Percentiles rank a stretch among this genome's conserved stretches.
phyloP scores from a whole-genome alignment of 306 rosid species.

The Adenanthera pavonina region DNA sequence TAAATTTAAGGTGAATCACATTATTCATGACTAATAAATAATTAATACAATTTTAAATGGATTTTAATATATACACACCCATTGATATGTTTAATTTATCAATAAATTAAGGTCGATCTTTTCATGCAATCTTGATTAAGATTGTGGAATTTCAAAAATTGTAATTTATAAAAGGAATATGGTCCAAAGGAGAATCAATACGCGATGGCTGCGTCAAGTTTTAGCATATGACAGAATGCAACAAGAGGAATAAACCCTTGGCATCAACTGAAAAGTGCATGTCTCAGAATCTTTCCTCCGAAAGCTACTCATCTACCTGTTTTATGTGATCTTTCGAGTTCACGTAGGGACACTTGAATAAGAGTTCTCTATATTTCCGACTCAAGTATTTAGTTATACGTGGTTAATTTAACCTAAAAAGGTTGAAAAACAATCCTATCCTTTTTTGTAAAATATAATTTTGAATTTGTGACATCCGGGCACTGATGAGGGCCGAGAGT shows the following conservation, averaged over 20 bases:
- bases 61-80: no score
- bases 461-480: no score
- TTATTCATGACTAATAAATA: no score
- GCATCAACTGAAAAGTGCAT: not conserved
- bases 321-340: slow-evolving; percentile 21
- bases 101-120: not conserved
- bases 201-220: slow-evolving; percentile 36
- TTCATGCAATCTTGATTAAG: not conserved
- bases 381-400: no score
- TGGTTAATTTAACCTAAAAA: no score
- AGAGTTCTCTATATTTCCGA: no score
- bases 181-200: slow-evolving; percentile 29
- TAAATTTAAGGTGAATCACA: no score
- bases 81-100: not conserved
- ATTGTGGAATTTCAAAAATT: not conserved
- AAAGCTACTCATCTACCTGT: not conserved
- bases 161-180: not conserved
- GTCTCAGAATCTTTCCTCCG: slow-evolving; percentile 32
- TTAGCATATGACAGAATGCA: slow-evolving; percentile 33
- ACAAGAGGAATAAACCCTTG: slow-evolving; percentile 7
- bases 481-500: no score
- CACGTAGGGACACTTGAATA: slow-evolving; percentile 9
- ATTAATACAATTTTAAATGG: no score
- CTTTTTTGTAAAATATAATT: no score
- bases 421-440: no score